These are phyloP conservation scores for Coix lacrymajobi DNA, from an alignment of 176 grass and related monocot genomes.

Conservation along the genomic window DNA sequence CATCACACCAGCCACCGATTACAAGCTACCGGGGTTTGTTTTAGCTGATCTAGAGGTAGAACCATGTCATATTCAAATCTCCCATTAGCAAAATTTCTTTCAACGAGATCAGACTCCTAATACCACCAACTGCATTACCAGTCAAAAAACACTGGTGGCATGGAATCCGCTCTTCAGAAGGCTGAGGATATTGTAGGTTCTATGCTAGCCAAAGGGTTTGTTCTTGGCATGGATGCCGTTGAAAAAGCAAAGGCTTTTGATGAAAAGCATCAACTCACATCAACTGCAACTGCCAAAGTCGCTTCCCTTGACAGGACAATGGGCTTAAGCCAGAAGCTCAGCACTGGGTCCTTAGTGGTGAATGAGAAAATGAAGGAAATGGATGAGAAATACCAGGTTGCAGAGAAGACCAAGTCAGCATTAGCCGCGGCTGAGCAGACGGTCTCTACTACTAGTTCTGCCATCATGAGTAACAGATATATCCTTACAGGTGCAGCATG, in stretches of 20 bases:
- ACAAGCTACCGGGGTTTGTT: constrained; percentile 47
- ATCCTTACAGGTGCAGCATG: constrained; percentile 58
- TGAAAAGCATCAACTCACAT: constrained; percentile 65
- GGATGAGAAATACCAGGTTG: constrained; percentile 87
- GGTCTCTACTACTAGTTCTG: constrained; percentile 58
- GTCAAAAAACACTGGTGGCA: constrained; percentile 37
- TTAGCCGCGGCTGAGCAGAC: constrained; percentile 69
- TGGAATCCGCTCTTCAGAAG: constrained; percentile 58
- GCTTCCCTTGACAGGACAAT: constrained; percentile 53
- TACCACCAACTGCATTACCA: constrained; percentile 20
- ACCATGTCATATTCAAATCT: not conserved
- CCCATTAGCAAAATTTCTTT: not conserved
- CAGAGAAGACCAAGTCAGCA: constrained; percentile 77
- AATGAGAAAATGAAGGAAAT: constrained; percentile 88
- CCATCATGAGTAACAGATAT: constrained; percentile 78
- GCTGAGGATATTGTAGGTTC: constrained; percentile 58
- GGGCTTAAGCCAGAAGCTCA: constrained; percentile 73
- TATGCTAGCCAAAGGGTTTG: constrained; percentile 72
- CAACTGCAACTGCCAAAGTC: constrained; percentile 68
- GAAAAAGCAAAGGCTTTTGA: constrained; percentile 75
- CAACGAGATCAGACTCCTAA: not conserved
- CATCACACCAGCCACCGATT: constrained; percentile 57
- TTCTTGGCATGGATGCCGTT: constrained; percentile 72
- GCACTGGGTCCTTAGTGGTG: constrained; percentile 42
- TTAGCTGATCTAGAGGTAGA: constrained; percentile 46